Evolutionary conservation across 805 yeast species (phyloP).

Genomic region (Tetrapisispora iriomotensis): DNA sequence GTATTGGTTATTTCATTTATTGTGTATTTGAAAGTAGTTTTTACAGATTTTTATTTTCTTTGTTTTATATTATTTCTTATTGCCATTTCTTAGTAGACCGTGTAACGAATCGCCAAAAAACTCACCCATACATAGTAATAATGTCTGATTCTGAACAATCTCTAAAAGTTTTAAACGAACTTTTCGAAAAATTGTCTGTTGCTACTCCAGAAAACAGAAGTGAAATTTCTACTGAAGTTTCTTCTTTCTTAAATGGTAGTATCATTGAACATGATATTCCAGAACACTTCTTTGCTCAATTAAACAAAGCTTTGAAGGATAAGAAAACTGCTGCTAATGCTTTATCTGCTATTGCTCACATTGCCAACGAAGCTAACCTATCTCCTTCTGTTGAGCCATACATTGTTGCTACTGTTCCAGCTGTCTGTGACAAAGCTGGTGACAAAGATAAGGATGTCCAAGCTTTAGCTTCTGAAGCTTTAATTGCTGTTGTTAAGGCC

Average conservation of each 20-base stretch:
- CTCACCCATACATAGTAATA: slow-evolving; percentile 7
- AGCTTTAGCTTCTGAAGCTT: slow-evolving; percentile 65
- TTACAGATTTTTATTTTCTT: neutral
- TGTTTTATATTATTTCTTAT: slow-evolving; percentile 1
- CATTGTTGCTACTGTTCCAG: slow-evolving; percentile 67
- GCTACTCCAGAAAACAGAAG: slow-evolving; percentile 77
- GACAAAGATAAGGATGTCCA: slow-evolving; percentile 77
- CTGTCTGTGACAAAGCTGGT: slow-evolving; percentile 71
- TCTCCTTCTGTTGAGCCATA: slow-evolving; percentile 94
- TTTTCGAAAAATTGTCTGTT: slow-evolving; percentile 84
- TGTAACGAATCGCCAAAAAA: slow-evolving; percentile 11
- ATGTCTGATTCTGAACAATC: slow-evolving; percentile 42
- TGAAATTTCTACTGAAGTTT: slow-evolving; percentile 78
- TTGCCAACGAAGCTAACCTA: slow-evolving; percentile 69
- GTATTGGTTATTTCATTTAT: too few relatives aligned
- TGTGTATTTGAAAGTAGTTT: too few relatives aligned
- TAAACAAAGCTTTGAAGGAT: slow-evolving; percentile 65
- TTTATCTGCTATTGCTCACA: slow-evolving; percentile 73
- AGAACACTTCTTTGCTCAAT: slow-evolving; percentile 68
- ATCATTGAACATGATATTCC: slow-evolving; percentile 99
- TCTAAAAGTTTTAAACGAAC: slow-evolving; percentile 77
- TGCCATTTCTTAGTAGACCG: slow-evolving; percentile 3
- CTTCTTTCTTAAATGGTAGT: slow-evolving; percentile 91
- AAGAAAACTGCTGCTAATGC: slow-evolving; percentile 80
- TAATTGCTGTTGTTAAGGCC: slow-evolving; percentile 66